Conservation (phyloP, 176 grass and related monocot genomes). For the Oryza meyeriana region DNA sequence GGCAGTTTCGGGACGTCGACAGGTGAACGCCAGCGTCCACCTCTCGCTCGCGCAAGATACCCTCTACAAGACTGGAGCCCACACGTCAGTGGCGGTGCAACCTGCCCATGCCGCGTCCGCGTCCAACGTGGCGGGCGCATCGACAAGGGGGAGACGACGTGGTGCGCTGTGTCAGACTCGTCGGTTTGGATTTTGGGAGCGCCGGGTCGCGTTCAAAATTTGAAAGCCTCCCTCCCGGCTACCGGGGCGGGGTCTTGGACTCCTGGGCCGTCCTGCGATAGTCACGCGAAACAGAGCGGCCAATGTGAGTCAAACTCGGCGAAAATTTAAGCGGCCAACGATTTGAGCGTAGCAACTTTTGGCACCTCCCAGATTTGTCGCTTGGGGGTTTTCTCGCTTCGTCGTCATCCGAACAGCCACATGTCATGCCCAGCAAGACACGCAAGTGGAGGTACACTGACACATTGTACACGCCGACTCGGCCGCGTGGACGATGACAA, state of each 20-base stretch:
- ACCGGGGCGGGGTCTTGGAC: background rate
- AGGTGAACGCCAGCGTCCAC: slow-evolving; percentile 3
- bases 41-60: no score
- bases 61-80: background rate
- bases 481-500: background rate
- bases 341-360: background rate
- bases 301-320: background rate
- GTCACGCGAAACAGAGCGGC: background rate
- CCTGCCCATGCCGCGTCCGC: background rate
- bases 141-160: background rate
- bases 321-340: background rate
- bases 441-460: background rate
- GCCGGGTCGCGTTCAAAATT: background rate
- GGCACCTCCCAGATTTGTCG: background rate
- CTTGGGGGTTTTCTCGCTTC: background rate
- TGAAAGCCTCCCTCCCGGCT: background rate
- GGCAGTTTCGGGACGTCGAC: background rate
- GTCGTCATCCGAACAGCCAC: background rate
- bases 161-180: background rate
- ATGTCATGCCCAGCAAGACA: background rate
- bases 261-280: background rate
- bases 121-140: background rate
- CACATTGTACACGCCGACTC: background rate
- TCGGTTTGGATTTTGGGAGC: background rate
- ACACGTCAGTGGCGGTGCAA: background rate